A percentile compares a stretch with the other conserved stretches of the same genome.
phyloP scores from a whole-genome alignment of 345 rosid genomes.

The Gossypioides kirkii region DNA sequence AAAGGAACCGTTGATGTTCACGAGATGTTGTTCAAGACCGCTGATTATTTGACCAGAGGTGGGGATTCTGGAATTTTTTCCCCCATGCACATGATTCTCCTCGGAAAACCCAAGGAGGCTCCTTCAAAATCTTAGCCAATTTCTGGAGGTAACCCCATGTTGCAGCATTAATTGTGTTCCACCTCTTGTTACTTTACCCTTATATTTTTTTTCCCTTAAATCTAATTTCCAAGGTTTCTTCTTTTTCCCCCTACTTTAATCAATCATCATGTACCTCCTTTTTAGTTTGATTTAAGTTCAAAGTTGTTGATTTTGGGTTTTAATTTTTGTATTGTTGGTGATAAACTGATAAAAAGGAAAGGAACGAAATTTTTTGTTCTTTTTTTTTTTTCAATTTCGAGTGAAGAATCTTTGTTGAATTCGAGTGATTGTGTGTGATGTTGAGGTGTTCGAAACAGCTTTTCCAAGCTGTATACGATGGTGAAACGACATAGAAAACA shows the following conservation, averaged over 20 bases:
- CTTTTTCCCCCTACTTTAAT: neutral
- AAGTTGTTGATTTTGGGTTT: constrained; percentile 1
- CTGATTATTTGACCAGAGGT: constrained; percentile 71
- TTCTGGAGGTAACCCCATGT: constrained; percentile 10
- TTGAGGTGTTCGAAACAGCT: neutral
- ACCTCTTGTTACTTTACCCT: constrained; percentile 7
- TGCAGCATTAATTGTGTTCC: constrained; percentile 1
- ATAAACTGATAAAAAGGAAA: neutral
- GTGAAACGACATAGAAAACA: neutral
- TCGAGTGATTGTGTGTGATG: neutral
- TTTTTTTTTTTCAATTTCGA: neutral
- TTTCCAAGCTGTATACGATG: neutral
- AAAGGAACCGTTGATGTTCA: constrained; percentile 98
- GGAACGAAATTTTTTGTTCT: neutral
- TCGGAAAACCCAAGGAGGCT: constrained; percentile 59
- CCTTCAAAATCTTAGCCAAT: constrained; percentile 24
- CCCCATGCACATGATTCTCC: constrained; percentile 96
- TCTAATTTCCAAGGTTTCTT: neutral
- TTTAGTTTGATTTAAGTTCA: constrained; percentile 8
- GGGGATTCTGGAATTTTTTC: constrained; percentile 84
- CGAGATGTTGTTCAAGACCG: constrained; percentile 84
- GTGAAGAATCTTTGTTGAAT: neutral
- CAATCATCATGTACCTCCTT: constrained; percentile 11
- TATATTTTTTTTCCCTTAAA: neutral
- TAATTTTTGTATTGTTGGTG: constrained; percentile 2